These are phyloP conservation scores for Cyberlindnera sargentensis DNA, from an alignment of 805 yeast genomes.

Conservation along the genomic window DNA sequence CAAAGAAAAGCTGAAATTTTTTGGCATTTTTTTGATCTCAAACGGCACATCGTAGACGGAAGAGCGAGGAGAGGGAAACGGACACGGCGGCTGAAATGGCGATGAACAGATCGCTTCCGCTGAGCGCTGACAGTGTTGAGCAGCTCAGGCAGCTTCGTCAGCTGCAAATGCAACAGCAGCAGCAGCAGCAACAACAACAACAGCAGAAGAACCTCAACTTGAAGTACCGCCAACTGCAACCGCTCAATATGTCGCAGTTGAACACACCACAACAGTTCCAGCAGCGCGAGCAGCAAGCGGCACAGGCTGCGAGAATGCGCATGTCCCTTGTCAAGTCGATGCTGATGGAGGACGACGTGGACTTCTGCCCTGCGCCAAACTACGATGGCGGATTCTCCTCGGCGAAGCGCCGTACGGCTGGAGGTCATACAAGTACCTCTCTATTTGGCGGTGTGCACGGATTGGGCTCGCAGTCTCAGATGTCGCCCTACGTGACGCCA, in stretches of 20 bases:
- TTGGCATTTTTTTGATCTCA: too few species aligned
- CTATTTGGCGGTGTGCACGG: too few species aligned
- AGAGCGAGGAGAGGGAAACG: too few species aligned
- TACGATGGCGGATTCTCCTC: background rate
- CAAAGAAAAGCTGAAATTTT: too few species aligned
- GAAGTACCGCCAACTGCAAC: background rate
- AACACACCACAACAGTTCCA: constrained; percentile 11
- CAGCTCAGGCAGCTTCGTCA: constrained; percentile 9
- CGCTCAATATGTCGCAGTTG: background rate
- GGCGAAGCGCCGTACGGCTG: too few species aligned
- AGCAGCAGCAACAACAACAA: constrained; percentile 1
- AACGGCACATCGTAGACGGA: too few species aligned
- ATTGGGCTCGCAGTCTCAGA: too few species aligned
- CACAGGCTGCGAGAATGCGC: constrained; percentile 35
- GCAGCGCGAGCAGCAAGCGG: constrained; percentile 16
- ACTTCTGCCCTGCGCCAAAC: constrained; percentile 49
- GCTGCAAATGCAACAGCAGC: constrained; percentile 4
- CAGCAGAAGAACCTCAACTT: background rate
- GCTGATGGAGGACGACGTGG: constrained; percentile 64
- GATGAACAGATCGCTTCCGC: too few species aligned
- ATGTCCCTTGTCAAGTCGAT: constrained; percentile 61
- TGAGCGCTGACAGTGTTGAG: background rate
- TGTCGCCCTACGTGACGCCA: constrained; percentile 20
- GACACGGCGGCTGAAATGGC: too few species aligned
- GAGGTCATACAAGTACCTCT: too few species aligned